Evolutionary conservation across 2,329 filamentous ascomycete species (phyloP), one percentile per base, ranked within the genome.

Genomic region (Ophiognomonia clavigignenti-juglandacearum): DNA sequence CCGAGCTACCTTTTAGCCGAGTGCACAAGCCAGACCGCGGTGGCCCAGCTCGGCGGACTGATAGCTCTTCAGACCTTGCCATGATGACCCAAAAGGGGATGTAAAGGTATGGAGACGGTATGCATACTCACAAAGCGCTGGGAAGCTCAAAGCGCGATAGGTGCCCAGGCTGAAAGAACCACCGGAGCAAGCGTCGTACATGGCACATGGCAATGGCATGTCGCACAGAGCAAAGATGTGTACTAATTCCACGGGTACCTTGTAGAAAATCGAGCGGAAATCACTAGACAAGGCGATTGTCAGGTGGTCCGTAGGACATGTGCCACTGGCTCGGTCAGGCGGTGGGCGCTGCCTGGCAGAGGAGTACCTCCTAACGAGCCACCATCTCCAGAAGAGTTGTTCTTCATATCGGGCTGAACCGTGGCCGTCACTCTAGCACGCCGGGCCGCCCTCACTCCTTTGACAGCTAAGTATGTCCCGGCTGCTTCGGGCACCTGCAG

Each of bases 401-500:
- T 9, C 31, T 34, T 16, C n/a, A 13, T 16, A 16, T n/a, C 31
- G n/a, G 31, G n/a, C 34, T 8, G 10, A 18, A 16, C 18, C 11
- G 35, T 20, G 16, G 29, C 35, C 34, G 6, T 13, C 14, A 26
- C 22, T 31, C 26, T 14, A 14, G 7, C 14, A 27, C 13, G 18
- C 18, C 14, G 26, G n/a, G 29, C 31, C 43, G 44, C 22, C 34
- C 29, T 37, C 36, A 39, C 39, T 31, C 39, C 38, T 27, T 22
- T 45, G 45, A 43, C 38, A 48, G 24, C 45, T 45, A 36, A 14
- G 45, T 35, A 18, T 29, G 26, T 32, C 39, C 35, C 41, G 18
- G 38, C 31, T 26, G 38, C 34, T 18, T 13, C 45, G 42, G 49
- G 20, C 26, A 41, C 37, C 49, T 45, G 45, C 49, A 51, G 32